Conservation (phyloP, 1,284 basidiomycete genomes). For the Malassezia pachydermatis region DNA sequence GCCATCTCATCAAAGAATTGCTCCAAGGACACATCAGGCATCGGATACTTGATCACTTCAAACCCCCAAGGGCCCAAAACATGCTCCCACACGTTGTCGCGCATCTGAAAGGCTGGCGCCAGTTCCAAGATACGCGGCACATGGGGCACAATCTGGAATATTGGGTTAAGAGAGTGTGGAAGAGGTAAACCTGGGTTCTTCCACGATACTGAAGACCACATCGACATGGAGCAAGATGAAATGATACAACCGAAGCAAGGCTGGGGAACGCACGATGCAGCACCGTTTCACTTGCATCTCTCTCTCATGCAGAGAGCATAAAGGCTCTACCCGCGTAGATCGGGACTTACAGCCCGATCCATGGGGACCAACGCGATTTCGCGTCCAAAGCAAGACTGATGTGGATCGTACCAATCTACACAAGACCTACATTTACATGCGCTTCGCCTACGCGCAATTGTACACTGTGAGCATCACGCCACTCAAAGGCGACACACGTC, state of each 20-base stretch:
- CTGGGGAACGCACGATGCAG: too few species aligned
- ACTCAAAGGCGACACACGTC: constrained; percentile 25
- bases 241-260: too few species aligned
- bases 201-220: not conserved
- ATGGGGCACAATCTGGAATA: not conserved
- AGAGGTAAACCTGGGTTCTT: not conserved
- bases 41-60: constrained; percentile 1
- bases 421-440: constrained; percentile 33
- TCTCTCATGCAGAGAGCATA: too few species aligned
- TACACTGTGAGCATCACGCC: constrained; percentile 33
- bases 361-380: not conserved
- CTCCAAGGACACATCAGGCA: not conserved
- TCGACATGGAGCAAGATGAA: not conserved
- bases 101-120: not conserved
- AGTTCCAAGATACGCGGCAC: constrained; percentile 7
- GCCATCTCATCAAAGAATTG: not conserved
- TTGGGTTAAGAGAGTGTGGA: not conserved
- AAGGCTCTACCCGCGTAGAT: too few species aligned
- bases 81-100: not conserved
- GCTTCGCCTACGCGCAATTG: constrained; percentile 32
- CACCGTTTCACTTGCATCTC: too few species aligned
- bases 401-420: not conserved
- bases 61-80: not conserved
- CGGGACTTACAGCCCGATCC: not conserved
- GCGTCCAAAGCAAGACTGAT: not conserved